phyloP scores from a whole-genome alignment of 83 land plant species.

The Picea mariana region DNA sequence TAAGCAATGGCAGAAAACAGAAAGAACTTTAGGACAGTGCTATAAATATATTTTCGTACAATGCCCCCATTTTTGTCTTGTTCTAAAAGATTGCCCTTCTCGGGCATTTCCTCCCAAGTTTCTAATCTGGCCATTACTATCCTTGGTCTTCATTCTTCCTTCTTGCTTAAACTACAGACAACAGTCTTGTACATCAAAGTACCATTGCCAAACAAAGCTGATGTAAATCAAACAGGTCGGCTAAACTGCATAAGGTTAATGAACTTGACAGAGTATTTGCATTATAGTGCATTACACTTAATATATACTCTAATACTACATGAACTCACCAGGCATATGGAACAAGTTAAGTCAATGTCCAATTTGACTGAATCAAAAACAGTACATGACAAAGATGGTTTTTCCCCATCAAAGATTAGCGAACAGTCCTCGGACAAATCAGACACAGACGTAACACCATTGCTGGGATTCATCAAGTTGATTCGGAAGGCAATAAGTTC shows the following conservation, averaged over 20 bases:
- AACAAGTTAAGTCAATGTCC: conserved; percentile 61
- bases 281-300: no score
- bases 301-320: no score
- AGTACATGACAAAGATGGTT: conserved; percentile 50
- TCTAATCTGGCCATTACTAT: no score
- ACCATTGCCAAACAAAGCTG: no score
- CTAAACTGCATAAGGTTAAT: no score
- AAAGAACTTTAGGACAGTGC: neutral
- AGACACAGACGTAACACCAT: conserved; percentile 8
- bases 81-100: no score
- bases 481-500: conserved; percentile 75
- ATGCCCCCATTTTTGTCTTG: neutral
- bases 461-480: conserved; percentile 43
- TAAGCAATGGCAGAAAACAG: conserved; percentile 11
- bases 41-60: neutral
- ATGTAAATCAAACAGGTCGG: no score
- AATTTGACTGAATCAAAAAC: conserved; percentile 53
- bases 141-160: no score
- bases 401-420: conserved; percentile 44
- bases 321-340: conserved; percentile 62
- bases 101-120: no score
- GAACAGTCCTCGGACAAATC: conserved; percentile 47
- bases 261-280: neutral
- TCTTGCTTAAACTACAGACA: no score
- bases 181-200: no score